Base-by-base conservation (phyloP, 73 alveolate genomes). In the Uronychia setigera region DNA sequence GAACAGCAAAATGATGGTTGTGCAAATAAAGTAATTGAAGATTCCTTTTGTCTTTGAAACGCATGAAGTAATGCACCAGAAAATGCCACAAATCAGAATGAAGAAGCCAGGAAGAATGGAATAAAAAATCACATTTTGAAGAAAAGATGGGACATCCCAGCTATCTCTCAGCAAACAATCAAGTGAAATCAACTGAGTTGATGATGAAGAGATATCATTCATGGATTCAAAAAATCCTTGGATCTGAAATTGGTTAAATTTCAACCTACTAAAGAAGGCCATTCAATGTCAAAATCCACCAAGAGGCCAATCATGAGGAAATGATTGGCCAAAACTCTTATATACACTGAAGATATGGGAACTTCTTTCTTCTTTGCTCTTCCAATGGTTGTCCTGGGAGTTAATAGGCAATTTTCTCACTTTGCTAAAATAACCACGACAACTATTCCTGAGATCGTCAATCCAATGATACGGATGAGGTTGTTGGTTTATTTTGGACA, bases 1-100 rank as follows among this genome's bases (percentile, higher is more conserved):
- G 81, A 89, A 89, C 25, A 85, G 83, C 59, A 89, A n/a, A 25
- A 89, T 67, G 31, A 86, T 80, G 11, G 33, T 28, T 1, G 95
- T 89, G 58, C 85, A 33, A 13, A 59, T 31, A 0, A 84, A 74
- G 14, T 25, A 26, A 0, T 78, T 32, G 11, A 27, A 26, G 0
- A 29, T 34, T 1, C 29, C 32, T 5, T 79, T 32, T n/a, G 32
- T 46, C 67, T 46, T 46, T 5, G 67, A 5, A 5, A 46, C n/a
- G 67, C 5, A 19, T 57, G 30, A 86, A 31, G 34, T 60, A 28
- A 33, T 26, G 46, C 25, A 9, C 81, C 81, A 76, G 59, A 76
- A 26, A 27, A 76, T 9, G 81, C 58, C 81, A 1, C 29, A 25
- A 1, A 76, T 76, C 19, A 26, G 29, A 5, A 76, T 76, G 28